Percentiles rank a stretch among this genome's conserved stretches.
Evolutionary conservation across 192 early-diverging fungal genomes (phyloP).

Genomic region (Jimgerdemannia flammicorona): DNA sequence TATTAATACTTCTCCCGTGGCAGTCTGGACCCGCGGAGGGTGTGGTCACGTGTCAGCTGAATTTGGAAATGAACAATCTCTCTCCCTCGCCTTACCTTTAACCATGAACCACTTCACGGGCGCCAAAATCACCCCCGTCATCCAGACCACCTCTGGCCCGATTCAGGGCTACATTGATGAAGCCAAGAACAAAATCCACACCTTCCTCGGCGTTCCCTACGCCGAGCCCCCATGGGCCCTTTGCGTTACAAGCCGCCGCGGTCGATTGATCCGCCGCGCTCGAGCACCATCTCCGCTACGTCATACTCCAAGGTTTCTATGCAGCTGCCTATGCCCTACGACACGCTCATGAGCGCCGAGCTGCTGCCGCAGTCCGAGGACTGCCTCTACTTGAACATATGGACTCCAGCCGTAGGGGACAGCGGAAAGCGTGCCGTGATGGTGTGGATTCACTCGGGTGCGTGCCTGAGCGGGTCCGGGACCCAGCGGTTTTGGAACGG

Average conservation of each 20-base stretch:
- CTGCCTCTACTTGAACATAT: constrained; percentile 53
- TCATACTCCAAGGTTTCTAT: constrained; percentile 24
- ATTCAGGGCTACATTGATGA: neutral
- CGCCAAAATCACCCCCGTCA: neutral
- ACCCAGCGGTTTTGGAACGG: constrained; percentile 39
- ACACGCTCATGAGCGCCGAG: constrained; percentile 23
- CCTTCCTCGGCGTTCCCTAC: constrained; percentile 37
- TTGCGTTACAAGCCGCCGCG: constrained; percentile 36
- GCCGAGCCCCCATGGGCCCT: constrained; percentile 26
- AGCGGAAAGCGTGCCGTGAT: constrained; percentile 48
- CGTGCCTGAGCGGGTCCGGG: constrained; percentile 38
- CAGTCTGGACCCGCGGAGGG: too few species aligned
- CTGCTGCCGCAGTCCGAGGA: constrained; percentile 40
- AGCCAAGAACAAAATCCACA: neutral
- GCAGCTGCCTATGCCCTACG: constrained; percentile 26
- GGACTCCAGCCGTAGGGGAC: constrained; percentile 28
- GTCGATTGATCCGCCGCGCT: constrained; percentile 19
- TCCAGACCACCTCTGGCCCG: neutral
- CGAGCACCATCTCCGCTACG: constrained; percentile 17
- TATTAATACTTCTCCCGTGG: too few species aligned
- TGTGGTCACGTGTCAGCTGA: too few species aligned
- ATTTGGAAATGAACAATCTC: too few species aligned
- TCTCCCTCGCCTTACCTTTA: too few species aligned
- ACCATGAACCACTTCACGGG: neutral
- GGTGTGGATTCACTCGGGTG: constrained; percentile 60